phyloP scores from a whole-genome alignment of 2,329 filamentous ascomycete genomes.

The Cadophora luteo-olivacea region DNA sequence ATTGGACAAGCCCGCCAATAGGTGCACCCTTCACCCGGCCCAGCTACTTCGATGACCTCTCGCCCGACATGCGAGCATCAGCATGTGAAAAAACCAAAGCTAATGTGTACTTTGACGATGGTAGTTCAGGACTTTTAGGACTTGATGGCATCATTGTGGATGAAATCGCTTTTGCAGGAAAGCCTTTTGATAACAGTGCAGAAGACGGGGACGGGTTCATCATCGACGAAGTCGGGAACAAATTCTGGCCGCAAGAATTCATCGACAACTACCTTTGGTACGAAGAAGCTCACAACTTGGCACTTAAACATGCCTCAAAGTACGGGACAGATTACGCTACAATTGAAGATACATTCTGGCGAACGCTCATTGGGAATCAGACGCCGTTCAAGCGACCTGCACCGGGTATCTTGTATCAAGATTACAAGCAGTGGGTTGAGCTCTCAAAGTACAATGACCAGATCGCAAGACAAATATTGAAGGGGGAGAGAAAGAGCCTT shows the following conservation, averaged over 20 bases:
- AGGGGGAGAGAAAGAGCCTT: background rate
- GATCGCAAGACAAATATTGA: background rate
- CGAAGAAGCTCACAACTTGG: background rate
- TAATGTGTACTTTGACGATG: background rate
- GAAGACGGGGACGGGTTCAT: background rate
- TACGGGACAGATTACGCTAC: background rate
- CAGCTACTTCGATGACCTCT: background rate
- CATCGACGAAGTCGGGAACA: background rate
- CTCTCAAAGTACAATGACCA: background rate
- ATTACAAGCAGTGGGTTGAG: constrained; percentile 6
- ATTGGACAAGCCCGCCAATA: background rate
- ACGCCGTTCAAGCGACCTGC: constrained; percentile 2
- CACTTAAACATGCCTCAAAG: background rate
- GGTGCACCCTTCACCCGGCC: background rate
- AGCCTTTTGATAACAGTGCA: background rate
- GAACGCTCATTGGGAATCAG: background rate
- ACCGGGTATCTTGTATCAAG: background rate
- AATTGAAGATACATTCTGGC: background rate
- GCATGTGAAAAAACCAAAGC: background rate
- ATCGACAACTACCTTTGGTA: background rate
- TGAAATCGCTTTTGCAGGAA: background rate
- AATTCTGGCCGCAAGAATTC: background rate
- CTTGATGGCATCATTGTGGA: background rate
- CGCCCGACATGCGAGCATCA: background rate
- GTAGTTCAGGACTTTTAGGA: background rate